phyloP scores from a whole-genome alignment of 768 basidiomycete species.

The Multifurca ochricompacta region DNA sequence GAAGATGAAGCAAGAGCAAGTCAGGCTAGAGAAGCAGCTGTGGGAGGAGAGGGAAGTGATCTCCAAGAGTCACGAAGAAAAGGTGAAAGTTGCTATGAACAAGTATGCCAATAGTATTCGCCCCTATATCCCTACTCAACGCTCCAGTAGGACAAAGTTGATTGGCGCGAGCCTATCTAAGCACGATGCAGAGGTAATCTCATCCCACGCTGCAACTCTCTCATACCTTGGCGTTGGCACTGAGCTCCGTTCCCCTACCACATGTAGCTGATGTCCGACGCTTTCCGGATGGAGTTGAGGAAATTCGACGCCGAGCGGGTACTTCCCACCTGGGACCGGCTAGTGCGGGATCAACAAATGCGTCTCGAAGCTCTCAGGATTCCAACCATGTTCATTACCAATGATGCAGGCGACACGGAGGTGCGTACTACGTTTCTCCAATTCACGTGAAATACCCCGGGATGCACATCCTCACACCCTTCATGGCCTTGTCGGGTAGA shows the following conservation, averaged over 20 bases:
- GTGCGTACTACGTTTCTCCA: slow-evolving; percentile 36
- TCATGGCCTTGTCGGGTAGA: slow-evolving; percentile 31
- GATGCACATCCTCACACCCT: slow-evolving; percentile 1
- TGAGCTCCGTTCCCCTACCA: slow-evolving; percentile 7
- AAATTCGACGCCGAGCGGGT: slow-evolving; percentile 66
- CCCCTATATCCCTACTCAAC: background rate
- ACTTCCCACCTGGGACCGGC: slow-evolving; percentile 67
- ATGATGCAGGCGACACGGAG: slow-evolving; percentile 42
- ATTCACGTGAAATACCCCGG: background rate
- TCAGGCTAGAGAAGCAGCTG: slow-evolving; percentile 55
- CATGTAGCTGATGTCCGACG: slow-evolving; percentile 53
- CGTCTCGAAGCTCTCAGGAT: slow-evolving; percentile 52
- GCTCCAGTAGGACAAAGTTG: slow-evolving; percentile 49
- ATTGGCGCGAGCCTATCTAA: slow-evolving; percentile 58
- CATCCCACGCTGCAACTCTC: slow-evolving; percentile 22
- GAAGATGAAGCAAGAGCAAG: slow-evolving; percentile 68
- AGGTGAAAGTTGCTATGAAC: slow-evolving; percentile 56
- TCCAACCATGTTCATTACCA: slow-evolving; percentile 64
- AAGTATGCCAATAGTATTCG: slow-evolving; percentile 39
- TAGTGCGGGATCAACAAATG: slow-evolving; percentile 63
- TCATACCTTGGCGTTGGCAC: background rate
- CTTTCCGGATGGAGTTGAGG: slow-evolving; percentile 55
- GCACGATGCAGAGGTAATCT: slow-evolving; percentile 56
- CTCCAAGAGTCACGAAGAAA: slow-evolving; percentile 59
- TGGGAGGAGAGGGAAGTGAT: slow-evolving; percentile 63